These are phyloP conservation scores for Metschnikowia continentalis DNA, from an alignment of 805 yeast species.

Conservation along the genomic window DNA sequence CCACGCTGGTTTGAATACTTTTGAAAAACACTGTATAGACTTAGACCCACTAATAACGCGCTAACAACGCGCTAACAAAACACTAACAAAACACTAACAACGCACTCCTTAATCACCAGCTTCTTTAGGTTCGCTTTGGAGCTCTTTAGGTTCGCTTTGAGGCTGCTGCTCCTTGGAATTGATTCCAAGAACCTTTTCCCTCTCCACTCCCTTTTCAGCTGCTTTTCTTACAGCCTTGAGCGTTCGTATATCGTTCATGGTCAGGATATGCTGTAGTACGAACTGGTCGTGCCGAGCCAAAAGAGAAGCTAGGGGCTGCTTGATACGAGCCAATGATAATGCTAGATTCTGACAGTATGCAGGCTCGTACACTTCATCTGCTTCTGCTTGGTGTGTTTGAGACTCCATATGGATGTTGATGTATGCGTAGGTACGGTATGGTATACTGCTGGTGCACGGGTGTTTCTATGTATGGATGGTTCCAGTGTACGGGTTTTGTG, in stretches of 20 bases:
- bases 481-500: neutral
- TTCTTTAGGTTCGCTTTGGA: too few species aligned
- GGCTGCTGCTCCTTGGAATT: too few species aligned
- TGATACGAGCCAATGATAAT: constrained; percentile 20
- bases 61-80: too few species aligned
- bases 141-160: too few species aligned
- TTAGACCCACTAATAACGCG: too few species aligned
- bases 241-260: constrained; percentile 24
- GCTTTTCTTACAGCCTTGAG: constrained; percentile 11
- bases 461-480: neutral
- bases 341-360: constrained; percentile 13
- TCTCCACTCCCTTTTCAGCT: constrained; percentile 6
- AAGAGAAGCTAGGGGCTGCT: constrained; percentile 24
- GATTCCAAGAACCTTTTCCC: neutral
- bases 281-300: constrained; percentile 28
- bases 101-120: neutral
- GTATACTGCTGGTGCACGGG: neutral
- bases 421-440: neutral
- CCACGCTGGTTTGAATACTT: too few species aligned
- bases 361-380: neutral
- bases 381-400: neutral
- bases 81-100: neutral
- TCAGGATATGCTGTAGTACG: constrained; percentile 23
- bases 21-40: too few species aligned
- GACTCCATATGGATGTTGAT: neutral